Evolutionary conservation across 208 protist species (phyloP).

Genomic region (Porcisia deanei): DNA sequence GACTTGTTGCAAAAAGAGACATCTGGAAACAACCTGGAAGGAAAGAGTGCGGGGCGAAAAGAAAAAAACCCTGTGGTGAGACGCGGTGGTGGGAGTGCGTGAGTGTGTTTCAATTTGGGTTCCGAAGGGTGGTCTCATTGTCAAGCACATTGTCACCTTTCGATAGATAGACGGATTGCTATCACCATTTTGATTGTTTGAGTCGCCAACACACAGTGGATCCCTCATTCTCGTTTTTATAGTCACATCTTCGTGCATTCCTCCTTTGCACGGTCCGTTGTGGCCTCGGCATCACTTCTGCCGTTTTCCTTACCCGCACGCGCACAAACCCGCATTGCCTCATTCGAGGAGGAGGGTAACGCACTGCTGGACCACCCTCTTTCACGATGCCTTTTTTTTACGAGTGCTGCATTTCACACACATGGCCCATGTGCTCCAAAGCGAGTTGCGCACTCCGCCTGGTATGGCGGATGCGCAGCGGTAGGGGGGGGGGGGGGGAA

Average conservation of each 20-base stretch:
- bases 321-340: background rate
- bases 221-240: background rate
- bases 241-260: background rate
- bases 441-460: background rate
- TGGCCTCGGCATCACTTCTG: no score
- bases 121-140: background rate
- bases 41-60: no score
- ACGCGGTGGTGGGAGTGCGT: background rate
- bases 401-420: background rate
- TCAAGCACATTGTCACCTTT: background rate
- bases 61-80: background rate
- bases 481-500: background rate
- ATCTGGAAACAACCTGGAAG: no score
- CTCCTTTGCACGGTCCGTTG: background rate
- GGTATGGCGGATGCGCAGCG: background rate
- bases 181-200: background rate
- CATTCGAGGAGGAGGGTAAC: background rate
- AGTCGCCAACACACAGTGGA: background rate
- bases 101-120: background rate
- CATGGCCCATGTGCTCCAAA: background rate
- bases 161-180: background rate
- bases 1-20: no score
- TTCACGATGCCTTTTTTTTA: background rate
- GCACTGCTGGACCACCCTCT: background rate
- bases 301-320: background rate